Evolutionary conservation across 306 rosid genomes (phyloP).

Genomic region (Lathyrus sativus): DNA sequence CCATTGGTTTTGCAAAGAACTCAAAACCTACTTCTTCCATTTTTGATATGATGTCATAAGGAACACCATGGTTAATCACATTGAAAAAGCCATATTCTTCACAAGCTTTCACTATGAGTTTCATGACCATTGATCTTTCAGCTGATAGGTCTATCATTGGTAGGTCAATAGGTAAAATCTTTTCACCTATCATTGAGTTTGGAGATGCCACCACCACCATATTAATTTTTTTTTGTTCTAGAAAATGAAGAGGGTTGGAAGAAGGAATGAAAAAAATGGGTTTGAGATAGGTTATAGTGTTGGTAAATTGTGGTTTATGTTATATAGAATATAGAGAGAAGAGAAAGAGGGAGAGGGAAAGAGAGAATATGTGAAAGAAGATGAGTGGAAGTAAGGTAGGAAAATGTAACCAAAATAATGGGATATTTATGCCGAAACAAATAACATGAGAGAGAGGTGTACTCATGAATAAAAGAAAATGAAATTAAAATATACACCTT

Average conservation of each 20-base stretch:
- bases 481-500: conserved; percentile 23
- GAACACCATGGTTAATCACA: conserved; percentile 69
- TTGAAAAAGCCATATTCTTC: conserved; percentile 76
- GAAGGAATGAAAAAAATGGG: neutral
- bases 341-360: neutral
- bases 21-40: conserved; percentile 53
- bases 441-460: conserved; percentile 31
- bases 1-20: conserved; percentile 56
- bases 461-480: conserved; percentile 3
- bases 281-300: conserved; percentile 24
- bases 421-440: conserved; percentile 48
- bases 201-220: conserved; percentile 75
- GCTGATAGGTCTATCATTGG: conserved; percentile 58
- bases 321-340: neutral
- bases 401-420: conserved; percentile 32
- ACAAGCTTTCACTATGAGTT: conserved; percentile 56
- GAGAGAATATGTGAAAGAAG: neutral
- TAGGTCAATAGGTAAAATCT: conserved; percentile 46
- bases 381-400: conserved; percentile 2
- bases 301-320: conserved; percentile 16
- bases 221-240: neutral
- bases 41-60: conserved; percentile 41
- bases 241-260: neutral
- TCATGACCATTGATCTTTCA: conserved; percentile 44
- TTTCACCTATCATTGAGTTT: conserved; percentile 38